Evolutionary conservation across 2,329 filamentous ascomycete species (phyloP), one percentile per base, ranked within the genome.

Genomic region (Hawksworthiomyces lignivorus): DNA sequence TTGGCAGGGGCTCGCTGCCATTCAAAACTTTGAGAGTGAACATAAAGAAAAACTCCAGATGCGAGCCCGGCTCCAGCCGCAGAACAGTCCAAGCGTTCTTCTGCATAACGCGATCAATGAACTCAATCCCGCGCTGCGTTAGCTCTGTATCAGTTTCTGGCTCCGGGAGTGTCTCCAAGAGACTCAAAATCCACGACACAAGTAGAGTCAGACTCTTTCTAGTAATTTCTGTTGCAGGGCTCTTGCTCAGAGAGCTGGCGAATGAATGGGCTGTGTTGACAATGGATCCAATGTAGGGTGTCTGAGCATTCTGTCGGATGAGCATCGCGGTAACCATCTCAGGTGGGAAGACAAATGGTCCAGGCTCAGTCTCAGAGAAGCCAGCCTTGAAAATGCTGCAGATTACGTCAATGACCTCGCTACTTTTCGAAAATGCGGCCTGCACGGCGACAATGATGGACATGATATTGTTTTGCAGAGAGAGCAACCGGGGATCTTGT

Each of bases 321-420:
- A 92, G 69, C 56, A 84, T 83, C 31, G 77, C 69, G 10, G 80
- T 75, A n/a, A 85, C 76, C 48, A 78, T 69, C 1, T 71, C 64
- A 0, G 82, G 70, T 3, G 81, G 73, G 46, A 94, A 77, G 8
- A 89, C 84, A 52, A 92, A 90, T 1, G 85, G 83, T 0, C 86
- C 86, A 4, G 82, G 76, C 20, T 79, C 74, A 0, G 70, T 73
- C 58, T 94, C 87, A 1, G 80, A 80, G 54, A 89, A 89, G 0
- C 87, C 87, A 17, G 79, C 75, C 30, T 80, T 77, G 37, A 90
- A 69, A 36, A 89, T 75, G 44, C 70, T 72, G 61, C 86, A 92
- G 26, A 82, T 77, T 4, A 77, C 70, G 53, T 89, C 84, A 18
- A 83, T 72, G 10, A 87, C 73, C 50, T 89, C 86, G 18, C 77